Evolutionary conservation across 257 asterid genomes (phyloP), one percentile per base, ranked within the genome.

Genomic region (Jacaranda mimosifolia): DNA sequence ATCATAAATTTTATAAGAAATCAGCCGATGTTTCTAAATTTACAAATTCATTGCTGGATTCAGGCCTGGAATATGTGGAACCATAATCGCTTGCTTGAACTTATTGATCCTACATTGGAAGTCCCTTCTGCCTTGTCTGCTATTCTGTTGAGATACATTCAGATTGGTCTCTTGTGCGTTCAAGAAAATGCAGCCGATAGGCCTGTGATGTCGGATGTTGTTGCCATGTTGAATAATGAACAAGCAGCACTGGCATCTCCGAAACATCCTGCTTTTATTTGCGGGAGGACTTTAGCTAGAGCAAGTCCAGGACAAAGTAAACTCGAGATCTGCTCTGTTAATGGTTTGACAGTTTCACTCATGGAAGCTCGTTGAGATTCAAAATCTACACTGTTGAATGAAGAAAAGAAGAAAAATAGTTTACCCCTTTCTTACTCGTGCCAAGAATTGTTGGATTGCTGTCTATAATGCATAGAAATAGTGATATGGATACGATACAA

Each of bases 41-140:
- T 32, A 46, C 1, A 14, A 18, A 48, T 1, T 46, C 19, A 3
- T 35, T 38, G 7, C 18, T 63, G 17, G 35, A 56, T 66, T 70
- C 46, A 82, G 85, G 83, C 79, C 1, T 82, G 85, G 85, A 63
- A 82, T 43, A 48, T 64, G 68, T 82, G 85, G 85, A 26, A 26
- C 9, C 39, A 68, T 18, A 71, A 63, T 10, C 35, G 71, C 6
- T 63, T 62, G 5, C 8, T 73, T 3, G 83, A 77, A 55, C 76
- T 77, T 14, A 26, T 82, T 9, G 85, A 82, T 53, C 71, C 74
- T 7, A 9, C 32, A 14, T 12, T 82, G 53, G 79, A 78, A 12
- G 7, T 19, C 49, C 26, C 68, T 3, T 49, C 68, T 21, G 73
- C 79, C 9, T 55, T 56, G 7, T 69, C 79, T 38, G 67, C 58